Conservation (phyloP, 2,329 filamentous ascomycete species). For the Diaporthe nobilis region DNA sequence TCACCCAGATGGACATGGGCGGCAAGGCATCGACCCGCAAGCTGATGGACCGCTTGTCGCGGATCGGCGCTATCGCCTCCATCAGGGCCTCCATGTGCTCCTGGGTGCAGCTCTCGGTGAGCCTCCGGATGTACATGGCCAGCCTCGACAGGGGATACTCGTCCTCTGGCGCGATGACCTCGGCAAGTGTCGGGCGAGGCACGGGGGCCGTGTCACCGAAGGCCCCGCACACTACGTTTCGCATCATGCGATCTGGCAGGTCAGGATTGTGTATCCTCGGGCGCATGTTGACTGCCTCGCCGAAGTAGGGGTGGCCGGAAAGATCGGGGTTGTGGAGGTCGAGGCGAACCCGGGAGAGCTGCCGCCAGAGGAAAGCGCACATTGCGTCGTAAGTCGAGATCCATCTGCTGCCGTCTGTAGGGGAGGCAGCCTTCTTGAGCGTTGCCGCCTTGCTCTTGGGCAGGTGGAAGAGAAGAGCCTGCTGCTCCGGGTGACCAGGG, state of each 20-base stretch:
- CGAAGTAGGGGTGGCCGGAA: constrained; percentile 49
- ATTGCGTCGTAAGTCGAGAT: not conserved
- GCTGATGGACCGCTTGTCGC: constrained; percentile 52
- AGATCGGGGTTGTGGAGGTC: constrained; percentile 50
- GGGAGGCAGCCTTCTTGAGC: constrained; percentile 54
- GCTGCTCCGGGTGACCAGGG: constrained; percentile 38
- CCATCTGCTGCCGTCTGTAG: constrained; percentile 47
- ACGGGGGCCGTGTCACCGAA: constrained; percentile 8
- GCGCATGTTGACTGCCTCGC: constrained; percentile 57
- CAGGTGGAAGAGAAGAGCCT: constrained; percentile 57
- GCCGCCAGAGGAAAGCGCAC: constrained; percentile 57
- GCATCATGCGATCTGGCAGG: constrained; percentile 52
- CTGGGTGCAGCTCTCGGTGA: constrained; percentile 53
- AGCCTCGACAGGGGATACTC: constrained; percentile 52
- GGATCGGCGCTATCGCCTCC: constrained; percentile 49
- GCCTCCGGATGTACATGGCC: constrained; percentile 51
- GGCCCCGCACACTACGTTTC: constrained; percentile 45
- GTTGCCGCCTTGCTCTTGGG: constrained; percentile 57
- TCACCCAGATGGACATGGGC: constrained; percentile 31
- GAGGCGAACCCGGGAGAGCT: constrained; percentile 51
- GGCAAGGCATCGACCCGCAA: constrained; percentile 37
- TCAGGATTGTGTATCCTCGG: constrained; percentile 51
- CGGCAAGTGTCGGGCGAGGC: constrained; percentile 4
- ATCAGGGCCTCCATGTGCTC: constrained; percentile 49
- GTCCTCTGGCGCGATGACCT: constrained; percentile 48